Evolutionary conservation across 192 early-diverging fungal genomes (phyloP).

Genomic region (Coemansia sp.): DNA sequence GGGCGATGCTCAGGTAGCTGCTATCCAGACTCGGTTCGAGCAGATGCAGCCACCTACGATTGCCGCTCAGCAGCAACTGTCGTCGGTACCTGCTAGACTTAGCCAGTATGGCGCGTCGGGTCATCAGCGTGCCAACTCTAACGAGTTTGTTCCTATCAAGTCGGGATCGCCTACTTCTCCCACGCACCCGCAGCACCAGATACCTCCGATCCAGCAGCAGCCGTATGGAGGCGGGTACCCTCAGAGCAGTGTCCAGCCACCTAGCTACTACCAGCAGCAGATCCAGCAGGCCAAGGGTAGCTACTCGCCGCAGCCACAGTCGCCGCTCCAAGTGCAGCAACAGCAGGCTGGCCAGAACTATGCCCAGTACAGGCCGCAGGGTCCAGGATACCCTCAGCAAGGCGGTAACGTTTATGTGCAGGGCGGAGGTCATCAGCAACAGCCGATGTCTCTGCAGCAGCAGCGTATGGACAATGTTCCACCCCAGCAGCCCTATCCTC

Average conservation of each 20-base stretch:
- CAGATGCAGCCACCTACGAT: constrained; percentile 41
- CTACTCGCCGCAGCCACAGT: constrained; percentile 32
- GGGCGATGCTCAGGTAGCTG: constrained; percentile 41
- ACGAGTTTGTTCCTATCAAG: constrained; percentile 54
- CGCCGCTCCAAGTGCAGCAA: constrained; percentile 10
- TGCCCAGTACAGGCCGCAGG: constrained; percentile 3
- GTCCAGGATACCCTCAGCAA: not conserved
- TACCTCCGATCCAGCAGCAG: constrained; percentile 25
- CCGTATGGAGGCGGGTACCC: constrained; percentile 44
- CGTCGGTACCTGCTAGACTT: constrained; percentile 34
- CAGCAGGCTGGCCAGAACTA: constrained; percentile 6
- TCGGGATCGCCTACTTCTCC: constrained; percentile 19
- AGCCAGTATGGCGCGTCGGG: constrained; percentile 22
- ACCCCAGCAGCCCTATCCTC: constrained; percentile 24
- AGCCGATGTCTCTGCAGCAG: constrained; percentile 25
- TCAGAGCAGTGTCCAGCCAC: constrained; percentile 47
- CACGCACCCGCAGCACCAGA: constrained; percentile 31
- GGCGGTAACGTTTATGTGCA: constrained; percentile 28
- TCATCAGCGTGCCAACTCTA: constrained; percentile 48
- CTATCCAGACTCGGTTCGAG: constrained; percentile 31
- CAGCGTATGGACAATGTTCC: constrained; percentile 17
- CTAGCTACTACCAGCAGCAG: constrained; percentile 57
- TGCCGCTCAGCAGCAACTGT: constrained; percentile 21
- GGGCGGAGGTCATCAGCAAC: constrained; percentile 27
- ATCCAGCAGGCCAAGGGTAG: constrained; percentile 47